Conservation (phyloP, 1,284 basidiomycete genomes). For the Apiotrichum domesticum region DNA sequence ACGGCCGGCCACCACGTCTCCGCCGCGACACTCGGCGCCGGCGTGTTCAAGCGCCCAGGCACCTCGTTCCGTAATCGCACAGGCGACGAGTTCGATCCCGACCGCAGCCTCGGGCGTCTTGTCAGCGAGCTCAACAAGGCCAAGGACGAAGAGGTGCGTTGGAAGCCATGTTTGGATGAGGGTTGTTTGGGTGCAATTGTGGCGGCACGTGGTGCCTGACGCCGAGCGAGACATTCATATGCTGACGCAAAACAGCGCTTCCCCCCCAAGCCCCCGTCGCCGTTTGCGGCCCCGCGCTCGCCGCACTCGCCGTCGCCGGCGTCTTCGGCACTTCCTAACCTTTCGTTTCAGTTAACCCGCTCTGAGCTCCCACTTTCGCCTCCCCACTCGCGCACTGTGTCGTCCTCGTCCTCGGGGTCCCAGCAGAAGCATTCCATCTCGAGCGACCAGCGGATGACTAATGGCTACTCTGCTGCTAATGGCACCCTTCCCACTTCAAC, state of each 20-base stretch:
- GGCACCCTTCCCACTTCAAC: too few species aligned
- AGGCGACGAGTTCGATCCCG: conserved; percentile 78
- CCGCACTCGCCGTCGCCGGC: conserved; percentile 15
- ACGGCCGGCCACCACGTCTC: conserved; percentile 81
- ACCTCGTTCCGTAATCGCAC: conserved; percentile 46
- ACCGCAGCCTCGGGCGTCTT: conserved; percentile 63
- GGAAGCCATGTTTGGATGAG: too few species aligned
- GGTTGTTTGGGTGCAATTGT: neutral
- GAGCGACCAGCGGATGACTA: too few species aligned
- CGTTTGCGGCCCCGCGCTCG: neutral
- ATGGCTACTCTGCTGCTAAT: neutral
- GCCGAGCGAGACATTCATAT: too few species aligned
- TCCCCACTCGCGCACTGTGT: conserved; percentile 25
- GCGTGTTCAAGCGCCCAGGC: conserved; percentile 53
- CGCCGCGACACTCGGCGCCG: conserved; percentile 74
- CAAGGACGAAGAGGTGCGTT: conserved; percentile 29
- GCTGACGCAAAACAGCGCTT: conserved; percentile 1
- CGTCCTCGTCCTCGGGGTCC: conserved; percentile 7
- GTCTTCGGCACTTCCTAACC: conserved; percentile 46
- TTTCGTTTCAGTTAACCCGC: conserved; percentile 40
- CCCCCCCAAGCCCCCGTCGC: conserved; percentile 13
- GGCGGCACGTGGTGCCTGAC: too few species aligned
- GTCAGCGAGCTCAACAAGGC: conserved; percentile 41
- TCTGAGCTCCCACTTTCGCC: conserved; percentile 37
- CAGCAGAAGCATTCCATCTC: neutral